Conservation (phyloP, 495 filamentous ascomycete species). For the Lindgomyces ingoldianus region DNA sequence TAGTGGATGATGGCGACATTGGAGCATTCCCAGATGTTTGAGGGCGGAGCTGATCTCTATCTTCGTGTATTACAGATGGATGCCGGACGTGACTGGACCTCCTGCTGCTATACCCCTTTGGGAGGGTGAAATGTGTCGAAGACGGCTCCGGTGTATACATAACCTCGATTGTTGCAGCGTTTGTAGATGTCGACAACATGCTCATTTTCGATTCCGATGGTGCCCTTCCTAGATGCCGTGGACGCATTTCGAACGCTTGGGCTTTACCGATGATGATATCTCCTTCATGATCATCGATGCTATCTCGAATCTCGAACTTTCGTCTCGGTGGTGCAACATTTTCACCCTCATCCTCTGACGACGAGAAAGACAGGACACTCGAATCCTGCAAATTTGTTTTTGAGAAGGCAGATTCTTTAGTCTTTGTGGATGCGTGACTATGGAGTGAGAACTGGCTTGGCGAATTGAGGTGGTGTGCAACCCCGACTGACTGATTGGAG, state of each 20-base stretch:
- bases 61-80: constrained; percentile 34
- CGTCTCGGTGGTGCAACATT: not conserved
- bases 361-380: constrained; percentile 60
- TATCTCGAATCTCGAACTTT: constrained; percentile 17
- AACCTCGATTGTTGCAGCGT: constrained; percentile 34
- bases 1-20: constrained; percentile 19
- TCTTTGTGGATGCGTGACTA: constrained; percentile 23
- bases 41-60: constrained; percentile 17
- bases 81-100: constrained; percentile 31
- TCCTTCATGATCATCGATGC: constrained; percentile 22
- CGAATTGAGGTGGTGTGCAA: constrained; percentile 25
- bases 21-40: constrained; percentile 18
- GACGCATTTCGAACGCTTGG: constrained; percentile 36
- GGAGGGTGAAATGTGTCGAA: constrained; percentile 9
- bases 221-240: constrained; percentile 8
- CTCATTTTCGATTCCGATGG: constrained; percentile 26
- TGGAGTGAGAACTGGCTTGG: constrained; percentile 31
- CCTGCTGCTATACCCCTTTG: constrained; percentile 18
- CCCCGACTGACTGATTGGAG: not conserved
- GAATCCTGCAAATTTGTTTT: constrained; percentile 53
- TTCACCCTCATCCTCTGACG: constrained; percentile 58
- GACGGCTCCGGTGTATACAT: constrained; percentile 35
- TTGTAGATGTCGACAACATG: constrained; percentile 29
- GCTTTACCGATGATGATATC: constrained; percentile 38
- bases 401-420: constrained; percentile 49